Conservation (phyloP, 2,329 filamentous ascomycete species). For the Mollisia scopiformis region DNA sequence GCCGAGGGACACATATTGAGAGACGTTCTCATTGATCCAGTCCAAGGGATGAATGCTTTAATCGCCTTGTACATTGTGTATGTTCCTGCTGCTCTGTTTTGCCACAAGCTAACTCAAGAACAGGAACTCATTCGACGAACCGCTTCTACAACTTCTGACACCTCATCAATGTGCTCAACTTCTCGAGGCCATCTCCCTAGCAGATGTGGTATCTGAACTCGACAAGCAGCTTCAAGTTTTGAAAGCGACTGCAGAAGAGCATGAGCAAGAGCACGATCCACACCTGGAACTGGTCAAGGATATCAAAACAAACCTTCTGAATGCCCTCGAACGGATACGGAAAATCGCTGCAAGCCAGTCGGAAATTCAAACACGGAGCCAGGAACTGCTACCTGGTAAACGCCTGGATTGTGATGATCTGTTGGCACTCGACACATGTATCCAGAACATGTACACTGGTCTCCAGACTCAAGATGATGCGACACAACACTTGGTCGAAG, state of each 20-base stretch:
- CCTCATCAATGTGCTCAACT: neutral
- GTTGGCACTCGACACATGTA: neutral
- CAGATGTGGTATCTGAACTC: neutral
- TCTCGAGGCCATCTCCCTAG: neutral
- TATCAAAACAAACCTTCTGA: neutral
- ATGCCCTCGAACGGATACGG: neutral
- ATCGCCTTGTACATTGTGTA: neutral
- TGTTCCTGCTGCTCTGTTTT: neutral
- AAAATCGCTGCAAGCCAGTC: neutral
- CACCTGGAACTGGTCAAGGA: neutral
- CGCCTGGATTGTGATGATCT: no score
- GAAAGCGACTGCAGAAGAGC: neutral
- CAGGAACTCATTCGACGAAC: neutral
- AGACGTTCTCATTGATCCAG: neutral
- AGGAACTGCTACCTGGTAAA: neutral
- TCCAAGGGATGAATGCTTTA: neutral
- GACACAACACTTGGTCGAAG: neutral
- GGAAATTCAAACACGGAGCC: neutral
- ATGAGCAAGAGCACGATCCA: neutral
- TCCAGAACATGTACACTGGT: neutral
- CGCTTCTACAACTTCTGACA: neutral
- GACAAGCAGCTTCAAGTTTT: neutral
- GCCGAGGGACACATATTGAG: neutral
- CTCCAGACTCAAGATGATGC: neutral
- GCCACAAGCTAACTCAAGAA: neutral